Evolutionary conservation across 768 basidiomycete species (phyloP).

Genomic region (Crepidotus variabilis): DNA sequence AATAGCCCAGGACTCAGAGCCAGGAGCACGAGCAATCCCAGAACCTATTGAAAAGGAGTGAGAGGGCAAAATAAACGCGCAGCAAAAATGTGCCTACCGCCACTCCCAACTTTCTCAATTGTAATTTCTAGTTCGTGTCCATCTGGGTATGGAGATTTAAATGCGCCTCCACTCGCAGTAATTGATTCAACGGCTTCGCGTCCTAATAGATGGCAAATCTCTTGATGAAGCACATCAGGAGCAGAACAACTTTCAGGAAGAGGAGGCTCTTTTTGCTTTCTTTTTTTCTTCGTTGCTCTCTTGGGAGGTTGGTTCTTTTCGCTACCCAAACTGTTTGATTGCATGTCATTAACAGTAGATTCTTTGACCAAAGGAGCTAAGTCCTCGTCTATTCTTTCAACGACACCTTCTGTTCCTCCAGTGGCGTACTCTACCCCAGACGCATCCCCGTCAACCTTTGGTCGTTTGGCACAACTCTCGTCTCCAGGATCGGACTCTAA

Average conservation of each 20-base stretch:
- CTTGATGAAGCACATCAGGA: constrained; percentile 73
- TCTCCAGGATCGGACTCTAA: neutral
- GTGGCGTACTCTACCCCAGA: neutral
- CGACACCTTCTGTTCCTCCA: neutral
- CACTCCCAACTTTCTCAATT: constrained; percentile 61
- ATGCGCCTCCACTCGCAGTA: constrained; percentile 45
- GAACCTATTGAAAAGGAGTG: constrained; percentile 44
- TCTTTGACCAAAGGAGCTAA: neutral
- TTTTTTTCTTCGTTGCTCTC: constrained; percentile 17
- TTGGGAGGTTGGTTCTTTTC: neutral
- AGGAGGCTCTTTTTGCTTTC: constrained; percentile 33
- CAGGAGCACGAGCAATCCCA: constrained; percentile 53
- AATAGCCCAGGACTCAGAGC: constrained; percentile 69
- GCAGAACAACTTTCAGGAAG: constrained; percentile 62
- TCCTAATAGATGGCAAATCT: constrained; percentile 68
- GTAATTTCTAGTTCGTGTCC: constrained; percentile 64
- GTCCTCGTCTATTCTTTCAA: neutral
- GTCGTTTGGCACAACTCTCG: neutral
- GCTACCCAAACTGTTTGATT: neutral
- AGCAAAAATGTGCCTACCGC: constrained; percentile 36
- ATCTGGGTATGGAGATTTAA: constrained; percentile 55
- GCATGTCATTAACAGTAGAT: neutral
- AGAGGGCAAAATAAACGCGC: neutral
- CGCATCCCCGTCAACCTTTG: neutral
- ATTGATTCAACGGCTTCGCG: constrained; percentile 47